Conservation (phyloP, 805 yeast genomes). For the Brettanomyces sp. region DNA sequence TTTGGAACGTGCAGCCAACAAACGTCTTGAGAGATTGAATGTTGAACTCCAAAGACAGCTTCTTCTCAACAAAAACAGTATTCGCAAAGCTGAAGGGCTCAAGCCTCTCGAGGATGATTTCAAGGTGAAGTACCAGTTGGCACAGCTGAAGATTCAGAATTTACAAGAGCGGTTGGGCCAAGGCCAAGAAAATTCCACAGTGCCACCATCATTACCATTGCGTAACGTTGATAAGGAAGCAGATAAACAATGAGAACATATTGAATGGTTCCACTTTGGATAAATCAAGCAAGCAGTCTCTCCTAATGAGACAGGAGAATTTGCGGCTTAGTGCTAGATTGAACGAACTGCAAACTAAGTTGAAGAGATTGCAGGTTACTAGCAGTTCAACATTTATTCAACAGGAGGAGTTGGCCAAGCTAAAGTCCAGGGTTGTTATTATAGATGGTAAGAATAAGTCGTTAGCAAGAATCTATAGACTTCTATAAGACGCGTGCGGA, state of each 20-base stretch:
- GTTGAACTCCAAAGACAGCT: conserved; percentile 27
- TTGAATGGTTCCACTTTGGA: background rate
- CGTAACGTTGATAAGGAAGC: conserved; percentile 13
- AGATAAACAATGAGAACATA: conserved; percentile 8
- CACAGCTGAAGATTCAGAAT: conserved; percentile 33
- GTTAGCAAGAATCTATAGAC: conserved; percentile 41
- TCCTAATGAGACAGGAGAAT: conserved; percentile 23
- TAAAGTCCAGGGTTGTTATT: conserved; percentile 50
- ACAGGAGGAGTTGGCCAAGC: conserved; percentile 30
- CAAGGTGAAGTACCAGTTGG: conserved; percentile 37
- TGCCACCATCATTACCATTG: conserved; percentile 27
- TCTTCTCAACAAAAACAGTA: conserved; percentile 20
- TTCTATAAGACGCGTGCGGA: conserved; percentile 67
- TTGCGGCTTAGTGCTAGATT: conserved; percentile 25
- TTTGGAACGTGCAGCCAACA: conserved; percentile 22
- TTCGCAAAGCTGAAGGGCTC: conserved; percentile 24
- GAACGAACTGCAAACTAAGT: conserved; percentile 26
- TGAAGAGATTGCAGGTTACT: conserved; percentile 21
- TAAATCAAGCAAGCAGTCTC: conserved; percentile 15
- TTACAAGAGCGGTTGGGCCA: conserved; percentile 27
- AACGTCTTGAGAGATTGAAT: conserved; percentile 22
- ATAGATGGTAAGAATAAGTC: conserved; percentile 48
- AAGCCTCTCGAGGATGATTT: conserved; percentile 21
- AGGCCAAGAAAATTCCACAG: conserved; percentile 10
- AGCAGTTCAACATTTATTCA: conserved; percentile 22